Evolutionary conservation across 2,329 filamentous ascomycete species (phyloP).

Genomic region (Exophiala bonariae): DNA sequence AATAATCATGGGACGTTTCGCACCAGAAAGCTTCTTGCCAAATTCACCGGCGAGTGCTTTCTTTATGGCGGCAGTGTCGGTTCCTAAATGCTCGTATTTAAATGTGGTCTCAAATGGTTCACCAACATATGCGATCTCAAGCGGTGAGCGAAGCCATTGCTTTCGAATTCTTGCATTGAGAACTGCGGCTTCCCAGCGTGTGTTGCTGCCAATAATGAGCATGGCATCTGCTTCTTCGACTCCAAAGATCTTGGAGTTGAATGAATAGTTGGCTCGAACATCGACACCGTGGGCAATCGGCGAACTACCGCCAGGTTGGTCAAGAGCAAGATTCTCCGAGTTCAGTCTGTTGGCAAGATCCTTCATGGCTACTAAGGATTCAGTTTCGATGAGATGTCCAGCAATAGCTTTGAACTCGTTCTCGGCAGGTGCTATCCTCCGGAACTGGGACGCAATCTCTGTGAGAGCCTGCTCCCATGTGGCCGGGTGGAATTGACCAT

Average conservation of each 20-base stretch:
- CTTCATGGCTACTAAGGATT: conserved; percentile 94
- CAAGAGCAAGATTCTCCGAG: conserved; percentile 91
- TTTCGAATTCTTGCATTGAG: conserved; percentile 96
- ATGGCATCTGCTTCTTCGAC: conserved; percentile 93
- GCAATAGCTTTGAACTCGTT: conserved; percentile 97
- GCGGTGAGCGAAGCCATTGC: conserved; percentile 93
- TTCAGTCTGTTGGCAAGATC: conserved; percentile 95
- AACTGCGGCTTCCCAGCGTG: conserved; percentile 89
- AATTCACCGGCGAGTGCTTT: conserved; percentile 80
- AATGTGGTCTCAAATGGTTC: conserved; percentile 93
- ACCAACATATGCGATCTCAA: conserved; percentile 88
- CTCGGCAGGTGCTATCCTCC: conserved; percentile 75
- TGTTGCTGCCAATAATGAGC: conserved; percentile 91
- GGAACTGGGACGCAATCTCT: conserved; percentile 79
- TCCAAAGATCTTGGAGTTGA: conserved; percentile 93
- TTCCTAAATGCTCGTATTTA: conserved; percentile 87
- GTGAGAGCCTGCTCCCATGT: conserved; percentile 94
- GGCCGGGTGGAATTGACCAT: conserved; percentile 87
- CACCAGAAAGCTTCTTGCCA: conserved; percentile 84
- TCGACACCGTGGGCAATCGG: conserved; percentile 92
- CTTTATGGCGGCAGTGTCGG: conserved; percentile 78
- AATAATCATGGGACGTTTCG: conserved; percentile 94
- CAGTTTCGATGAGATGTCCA: conserved; percentile 86
- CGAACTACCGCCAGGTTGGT: conserved; percentile 79
- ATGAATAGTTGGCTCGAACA: conserved; percentile 89